Percentiles rank a stretch among this genome's conserved stretches.
These are phyloP conservation scores for Cyclostephanos invisitatus DNA, from an alignment of 108 stramenopile species.

Conservation along the genomic window DNA sequence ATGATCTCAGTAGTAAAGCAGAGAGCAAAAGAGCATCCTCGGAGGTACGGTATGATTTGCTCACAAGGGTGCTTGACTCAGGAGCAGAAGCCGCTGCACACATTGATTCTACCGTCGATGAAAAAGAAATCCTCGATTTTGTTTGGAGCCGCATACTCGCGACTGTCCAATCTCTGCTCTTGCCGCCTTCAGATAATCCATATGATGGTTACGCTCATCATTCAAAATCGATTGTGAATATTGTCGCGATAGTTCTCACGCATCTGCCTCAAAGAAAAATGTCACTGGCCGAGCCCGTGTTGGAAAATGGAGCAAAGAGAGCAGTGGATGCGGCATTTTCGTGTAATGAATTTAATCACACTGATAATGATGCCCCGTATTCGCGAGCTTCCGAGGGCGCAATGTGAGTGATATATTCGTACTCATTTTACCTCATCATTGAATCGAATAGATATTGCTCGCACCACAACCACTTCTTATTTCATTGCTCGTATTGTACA, in stretches of 20 bases:
- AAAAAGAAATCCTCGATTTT: slow-evolving; percentile 30
- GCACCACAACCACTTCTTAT: background rate
- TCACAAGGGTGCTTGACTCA: slow-evolving; percentile 52
- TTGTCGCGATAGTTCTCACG: slow-evolving; percentile 37
- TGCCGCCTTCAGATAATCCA: slow-evolving; percentile 26
- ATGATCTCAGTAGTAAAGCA: slow-evolving; percentile 5
- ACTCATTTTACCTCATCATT: background rate
- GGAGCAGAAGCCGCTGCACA: slow-evolving; percentile 51
- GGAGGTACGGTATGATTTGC: slow-evolving; percentile 46
- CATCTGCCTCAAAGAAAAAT: slow-evolving; percentile 37
- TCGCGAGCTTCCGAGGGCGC: slow-evolving; percentile 36
- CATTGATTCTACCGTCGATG: slow-evolving; percentile 29
- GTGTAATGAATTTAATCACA: slow-evolving; percentile 3
- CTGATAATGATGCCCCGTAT: slow-evolving; percentile 28
- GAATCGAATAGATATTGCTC: slow-evolving; percentile 10
- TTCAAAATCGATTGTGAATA: slow-evolving; percentile 44
- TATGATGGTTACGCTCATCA: slow-evolving; percentile 39
- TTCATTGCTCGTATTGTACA: background rate
- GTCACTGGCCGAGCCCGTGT: slow-evolving; percentile 27
- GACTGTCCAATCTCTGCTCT: slow-evolving; percentile 30
- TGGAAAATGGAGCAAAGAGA: slow-evolving; percentile 40
- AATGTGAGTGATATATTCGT: background rate
- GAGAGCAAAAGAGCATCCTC: slow-evolving; percentile 16
- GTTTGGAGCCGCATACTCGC: slow-evolving; percentile 42
- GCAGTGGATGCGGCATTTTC: slow-evolving; percentile 45